These are phyloP conservation scores for Xylaria sp. DNA, from an alignment of 2,329 filamentous ascomycete species.

Conservation along the genomic window DNA sequence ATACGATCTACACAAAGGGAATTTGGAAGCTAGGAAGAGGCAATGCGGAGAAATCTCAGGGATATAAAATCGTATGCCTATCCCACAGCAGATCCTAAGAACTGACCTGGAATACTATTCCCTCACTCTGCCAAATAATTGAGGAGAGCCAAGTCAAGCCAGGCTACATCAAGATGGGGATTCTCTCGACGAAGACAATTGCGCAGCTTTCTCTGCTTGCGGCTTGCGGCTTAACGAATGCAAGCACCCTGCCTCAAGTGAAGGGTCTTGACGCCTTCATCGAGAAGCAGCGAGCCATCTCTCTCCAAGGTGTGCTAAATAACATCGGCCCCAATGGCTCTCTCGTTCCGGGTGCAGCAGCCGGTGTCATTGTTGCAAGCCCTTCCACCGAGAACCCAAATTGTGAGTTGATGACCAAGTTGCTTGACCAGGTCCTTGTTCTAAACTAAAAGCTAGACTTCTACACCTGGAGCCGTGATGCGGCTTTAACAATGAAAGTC, in stretches of 20 bases:
- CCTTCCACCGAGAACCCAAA: conserved; percentile 64
- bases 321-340: conserved; percentile 66
- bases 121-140: conserved; percentile 4
- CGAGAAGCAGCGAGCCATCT: conserved; percentile 57
- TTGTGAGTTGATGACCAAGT: conserved; percentile 55
- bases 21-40: conserved; percentile 6
- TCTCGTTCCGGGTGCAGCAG: conserved; percentile 58
- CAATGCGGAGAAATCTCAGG: conserved; percentile 12
- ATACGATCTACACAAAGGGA: background rate
- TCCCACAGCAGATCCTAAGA: background rate
- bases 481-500: conserved; percentile 63
- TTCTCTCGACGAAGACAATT: conserved; percentile 32
- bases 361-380: conserved; percentile 66
- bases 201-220: conserved; percentile 33
- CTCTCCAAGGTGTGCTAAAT: conserved; percentile 63
- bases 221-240: conserved; percentile 29
- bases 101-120: conserved; percentile 5
- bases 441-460: conserved; percentile 56
- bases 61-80: conserved; percentile 19
- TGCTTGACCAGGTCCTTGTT: background rate
- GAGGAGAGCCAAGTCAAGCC: conserved; percentile 5
- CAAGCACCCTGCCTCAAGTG: conserved; percentile 13
- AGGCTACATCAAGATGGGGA: conserved; percentile 31
- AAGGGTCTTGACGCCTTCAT: conserved; percentile 51
- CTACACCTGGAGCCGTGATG: conserved; percentile 68